Percentiles rank a stretch among this genome's conserved stretches.
Evolutionary conservation across 1,284 basidiomycete genomes (phyloP).

Genomic region (Cryptococcus amylolentus): DNA sequence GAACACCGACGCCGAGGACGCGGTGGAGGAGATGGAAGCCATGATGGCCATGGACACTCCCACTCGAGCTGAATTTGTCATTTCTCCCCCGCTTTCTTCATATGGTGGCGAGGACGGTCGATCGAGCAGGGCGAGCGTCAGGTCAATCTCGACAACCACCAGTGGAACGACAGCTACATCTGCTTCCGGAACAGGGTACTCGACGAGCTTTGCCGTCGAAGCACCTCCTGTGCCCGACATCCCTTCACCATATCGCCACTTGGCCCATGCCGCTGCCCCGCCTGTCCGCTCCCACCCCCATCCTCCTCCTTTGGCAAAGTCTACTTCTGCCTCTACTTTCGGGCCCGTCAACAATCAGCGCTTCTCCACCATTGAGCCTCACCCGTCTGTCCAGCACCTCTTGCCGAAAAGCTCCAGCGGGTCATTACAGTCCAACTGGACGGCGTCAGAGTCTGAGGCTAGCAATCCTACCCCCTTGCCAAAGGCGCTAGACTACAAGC

Average conservation of each 20-base stretch:
- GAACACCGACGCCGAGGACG: constrained; percentile 12
- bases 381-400: constrained; percentile 13
- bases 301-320: constrained; percentile 14
- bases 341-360: neutral
- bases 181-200: neutral
- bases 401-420: constrained; percentile 19
- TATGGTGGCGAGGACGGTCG: constrained; percentile 5
- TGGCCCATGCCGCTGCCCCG: neutral
- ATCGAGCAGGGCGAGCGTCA: constrained; percentile 7
- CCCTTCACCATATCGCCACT: constrained; percentile 3
- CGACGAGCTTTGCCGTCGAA: neutral
- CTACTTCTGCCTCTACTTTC: constrained; percentile 4
- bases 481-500: constrained; percentile 6
- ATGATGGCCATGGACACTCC: constrained; percentile 41
- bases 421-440: constrained; percentile 12
- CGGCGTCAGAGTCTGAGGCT: neutral
- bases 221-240: constrained; percentile 10
- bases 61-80: constrained; percentile 33
- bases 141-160: constrained; percentile 7
- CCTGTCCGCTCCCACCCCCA: constrained; percentile 10
- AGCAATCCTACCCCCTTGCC: neutral
- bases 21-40: constrained; percentile 36
- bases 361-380: constrained; percentile 7
- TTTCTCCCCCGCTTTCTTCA: constrained; percentile 25
- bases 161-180: neutral